phyloP scores from a whole-genome alignment of 305 asterid species.

The Fraxinus albicans region DNA sequence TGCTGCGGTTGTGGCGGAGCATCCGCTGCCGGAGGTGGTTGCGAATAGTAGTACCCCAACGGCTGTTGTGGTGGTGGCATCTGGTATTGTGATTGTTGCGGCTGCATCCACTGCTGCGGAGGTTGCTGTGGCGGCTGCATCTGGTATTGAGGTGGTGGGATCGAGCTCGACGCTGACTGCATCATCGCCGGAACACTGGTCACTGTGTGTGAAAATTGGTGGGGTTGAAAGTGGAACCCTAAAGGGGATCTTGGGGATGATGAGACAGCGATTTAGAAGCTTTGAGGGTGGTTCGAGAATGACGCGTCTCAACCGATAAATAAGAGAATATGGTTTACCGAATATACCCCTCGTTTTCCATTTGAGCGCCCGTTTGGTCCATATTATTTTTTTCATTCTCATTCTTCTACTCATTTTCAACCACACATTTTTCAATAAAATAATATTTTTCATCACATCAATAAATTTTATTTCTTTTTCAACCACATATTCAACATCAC shows the following conservation, averaged over 20 bases:
- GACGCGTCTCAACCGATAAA: neutral
- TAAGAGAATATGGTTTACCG: neutral
- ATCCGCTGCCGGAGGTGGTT: conserved; percentile 33
- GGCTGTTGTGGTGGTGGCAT: conserved; percentile 45
- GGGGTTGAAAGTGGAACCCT: conserved; percentile 29
- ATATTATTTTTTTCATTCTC: too few species aligned
- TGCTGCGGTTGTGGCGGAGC: conserved; percentile 27
- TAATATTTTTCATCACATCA: too few species aligned
- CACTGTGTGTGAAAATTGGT: neutral
- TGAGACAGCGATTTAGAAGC: conserved; percentile 1
- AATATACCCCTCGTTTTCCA: neutral
- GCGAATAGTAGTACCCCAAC: conserved; percentile 41
- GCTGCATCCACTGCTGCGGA: conserved; percentile 48
- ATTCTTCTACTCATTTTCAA: too few species aligned
- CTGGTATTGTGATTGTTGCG: conserved; percentile 50
- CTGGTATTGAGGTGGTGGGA: conserved; percentile 21
- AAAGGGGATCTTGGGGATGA: conserved; percentile 6
- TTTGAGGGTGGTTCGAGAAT: neutral
- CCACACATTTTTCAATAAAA: too few species aligned
- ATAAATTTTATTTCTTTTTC: too few species aligned
- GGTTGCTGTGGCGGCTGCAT: conserved; percentile 39
- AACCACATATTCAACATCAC: too few species aligned
- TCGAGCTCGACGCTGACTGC: conserved; percentile 55
- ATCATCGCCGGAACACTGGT: conserved; percentile 39
- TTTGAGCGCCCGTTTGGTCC: too few species aligned